Evolutionary conservation across 805 yeast genomes (phyloP), one percentile per base, ranked within the genome.

Genomic region (Torulaspora quercuum): DNA sequence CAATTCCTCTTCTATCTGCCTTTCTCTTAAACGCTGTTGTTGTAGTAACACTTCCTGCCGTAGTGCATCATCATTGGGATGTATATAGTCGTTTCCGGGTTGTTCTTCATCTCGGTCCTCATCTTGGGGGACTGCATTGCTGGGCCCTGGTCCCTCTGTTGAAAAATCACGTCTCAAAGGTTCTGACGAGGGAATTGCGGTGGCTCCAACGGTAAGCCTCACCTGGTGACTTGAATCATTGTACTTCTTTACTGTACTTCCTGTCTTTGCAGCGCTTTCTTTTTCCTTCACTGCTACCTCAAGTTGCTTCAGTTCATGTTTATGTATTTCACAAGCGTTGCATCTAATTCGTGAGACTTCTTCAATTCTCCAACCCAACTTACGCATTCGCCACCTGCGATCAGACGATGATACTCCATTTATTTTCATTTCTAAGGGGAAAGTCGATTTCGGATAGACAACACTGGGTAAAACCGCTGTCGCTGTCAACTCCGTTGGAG

Each of bases 401-500:
- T 73, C 80, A 8, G 68, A 66, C 4, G 74, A 67, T 3, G 73
- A 60, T 6, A 84, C 75, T 39, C 87, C 83, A 50, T 87, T 95
- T 52, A 92, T 64, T 47, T 80, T 77, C 53, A 92, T 67, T 54
- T 88, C 97, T 14, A 90, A 70, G 0, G 92, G 82, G 54, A 92
- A 86, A 1, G 81, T 70, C 0, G 95, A 82, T 56, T 84, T 81
- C 8, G 97, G 97, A 59, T 85, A 85, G 20, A 85, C 73, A 10
- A 88, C 95, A 45, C 83, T 83, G 2, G 98, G 98, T 33, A 92
- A 67, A 10, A 80, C 82, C 6, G 95, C 92, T 17, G 82, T 76
- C 5, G 95, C 94, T 3, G 87, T 80, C 23, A 92, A 80, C 27
- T 82, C 84, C 0, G 97, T 90, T 6, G 99, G 97, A 1, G 98